Evolutionary conservation across 441 rosid genomes (phyloP).

Genomic region (Populus hybrid): DNA sequence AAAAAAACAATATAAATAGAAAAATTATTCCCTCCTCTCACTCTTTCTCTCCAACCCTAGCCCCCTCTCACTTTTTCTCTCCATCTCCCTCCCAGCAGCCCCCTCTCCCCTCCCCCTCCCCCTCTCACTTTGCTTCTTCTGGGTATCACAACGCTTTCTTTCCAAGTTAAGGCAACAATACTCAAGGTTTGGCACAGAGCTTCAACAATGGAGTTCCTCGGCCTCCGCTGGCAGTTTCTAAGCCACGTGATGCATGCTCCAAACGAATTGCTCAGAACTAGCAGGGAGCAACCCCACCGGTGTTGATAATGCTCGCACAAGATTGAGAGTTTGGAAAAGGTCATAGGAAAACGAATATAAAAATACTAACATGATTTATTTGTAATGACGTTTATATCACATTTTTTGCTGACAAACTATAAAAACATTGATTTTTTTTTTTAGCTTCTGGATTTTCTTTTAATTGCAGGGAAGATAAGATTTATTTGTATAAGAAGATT

Average conservation of each 20-base stretch:
- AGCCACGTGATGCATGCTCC: not conserved
- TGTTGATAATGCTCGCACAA: not conserved
- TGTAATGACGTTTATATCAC: not conserved
- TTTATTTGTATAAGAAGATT: too few relatives aligned
- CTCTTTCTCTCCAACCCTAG: too few relatives aligned
- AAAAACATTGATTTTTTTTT: too few relatives aligned
- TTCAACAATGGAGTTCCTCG: not conserved
- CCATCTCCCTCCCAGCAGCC: too few relatives aligned
- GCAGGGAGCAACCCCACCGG: not conserved
- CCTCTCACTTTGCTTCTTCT: slow-evolving; percentile 11
- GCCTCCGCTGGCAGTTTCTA: not conserved
- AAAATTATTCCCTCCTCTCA: too few relatives aligned
- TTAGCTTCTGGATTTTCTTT: too few relatives aligned
- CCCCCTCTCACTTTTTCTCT: too few relatives aligned
- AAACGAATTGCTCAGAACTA: not conserved
- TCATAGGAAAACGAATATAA: not conserved
- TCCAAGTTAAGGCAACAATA: slow-evolving; percentile 35
- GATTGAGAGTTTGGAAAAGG: not conserved
- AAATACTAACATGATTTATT: too few relatives aligned
- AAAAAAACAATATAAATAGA: too few relatives aligned
- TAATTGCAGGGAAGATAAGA: too few relatives aligned
- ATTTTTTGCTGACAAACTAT: not conserved
- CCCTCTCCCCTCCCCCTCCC: too few relatives aligned
- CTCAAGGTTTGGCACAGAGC: not conserved
- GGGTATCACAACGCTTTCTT: slow-evolving; percentile 35